These are phyloP conservation scores for Paramyrothecium roridum DNA, from an alignment of 2,329 filamentous ascomycete genomes.

Conservation along the genomic window DNA sequence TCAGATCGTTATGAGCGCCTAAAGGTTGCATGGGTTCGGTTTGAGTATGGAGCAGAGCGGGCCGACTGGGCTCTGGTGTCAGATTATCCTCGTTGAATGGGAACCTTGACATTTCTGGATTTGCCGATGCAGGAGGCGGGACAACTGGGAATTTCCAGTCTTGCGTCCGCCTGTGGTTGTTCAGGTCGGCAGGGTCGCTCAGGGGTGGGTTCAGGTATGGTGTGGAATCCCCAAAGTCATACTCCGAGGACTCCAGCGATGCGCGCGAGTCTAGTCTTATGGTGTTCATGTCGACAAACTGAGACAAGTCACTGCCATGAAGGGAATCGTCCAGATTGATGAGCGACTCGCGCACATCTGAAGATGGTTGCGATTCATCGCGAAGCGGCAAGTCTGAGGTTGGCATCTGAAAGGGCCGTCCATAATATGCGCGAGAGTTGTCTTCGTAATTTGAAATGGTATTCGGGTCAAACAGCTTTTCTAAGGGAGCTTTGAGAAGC, in stretches of 20 bases:
- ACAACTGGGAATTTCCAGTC: constrained; percentile 59
- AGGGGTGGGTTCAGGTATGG: constrained; percentile 47
- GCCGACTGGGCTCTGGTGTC: constrained; percentile 31
- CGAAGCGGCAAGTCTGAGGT: constrained; percentile 57
- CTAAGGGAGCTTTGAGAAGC: constrained; percentile 56
- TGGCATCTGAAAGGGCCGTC: constrained; percentile 36
- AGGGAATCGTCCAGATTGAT: constrained; percentile 64
- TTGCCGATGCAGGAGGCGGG: constrained; percentile 47
- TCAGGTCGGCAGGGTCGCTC: constrained; percentile 56
- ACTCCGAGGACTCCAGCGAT: constrained; percentile 32
- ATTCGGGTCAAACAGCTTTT: constrained; percentile 65
- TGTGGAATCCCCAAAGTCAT: constrained; percentile 38
- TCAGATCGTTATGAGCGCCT: constrained; percentile 37
- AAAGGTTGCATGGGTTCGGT: constrained; percentile 47
- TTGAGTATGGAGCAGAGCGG: constrained; percentile 45
- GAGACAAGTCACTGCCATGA: constrained; percentile 51
- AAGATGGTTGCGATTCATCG: constrained; percentile 48
- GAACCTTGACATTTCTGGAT: constrained; percentile 51
- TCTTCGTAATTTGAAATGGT: constrained; percentile 63
- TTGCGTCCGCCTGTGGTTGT: constrained; percentile 46
- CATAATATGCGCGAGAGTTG: constrained; percentile 60
- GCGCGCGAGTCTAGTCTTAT: constrained; percentile 47
- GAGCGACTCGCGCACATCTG: constrained; percentile 56
- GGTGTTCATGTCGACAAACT: constrained; percentile 60
- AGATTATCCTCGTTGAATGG: constrained; percentile 34